These are phyloP conservation scores for Neonothopanus nambi DNA, from an alignment of 1,284 basidiomycete species.

Conservation along the genomic window DNA sequence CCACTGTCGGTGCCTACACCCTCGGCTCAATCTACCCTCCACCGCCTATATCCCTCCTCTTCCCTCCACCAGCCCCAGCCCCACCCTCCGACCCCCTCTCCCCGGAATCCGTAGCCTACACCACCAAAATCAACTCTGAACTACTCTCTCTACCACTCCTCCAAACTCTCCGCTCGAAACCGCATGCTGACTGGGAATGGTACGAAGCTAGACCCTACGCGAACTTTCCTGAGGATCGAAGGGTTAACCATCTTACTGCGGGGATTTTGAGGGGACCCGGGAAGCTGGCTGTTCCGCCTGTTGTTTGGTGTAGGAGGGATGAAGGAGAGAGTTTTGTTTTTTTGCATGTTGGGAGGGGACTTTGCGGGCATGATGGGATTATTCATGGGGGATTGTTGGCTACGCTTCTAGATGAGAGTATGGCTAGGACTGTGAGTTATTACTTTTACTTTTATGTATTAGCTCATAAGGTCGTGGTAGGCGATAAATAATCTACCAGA, in stretches of 20 bases:
- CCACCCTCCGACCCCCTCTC: conserved; percentile 60
- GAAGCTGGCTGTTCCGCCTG: conserved; percentile 75
- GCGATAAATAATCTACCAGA: conserved; percentile 84
- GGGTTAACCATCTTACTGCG: conserved; percentile 80
- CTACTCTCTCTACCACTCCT: conserved; percentile 71
- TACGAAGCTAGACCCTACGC: conserved; percentile 80
- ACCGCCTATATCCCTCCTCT: conserved; percentile 49
- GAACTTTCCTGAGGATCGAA: conserved; percentile 64
- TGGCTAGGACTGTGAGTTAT: conserved; percentile 85
- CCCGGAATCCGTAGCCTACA: conserved; percentile 61
- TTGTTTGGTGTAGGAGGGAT: conserved; percentile 76
- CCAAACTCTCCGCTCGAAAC: conserved; percentile 42
- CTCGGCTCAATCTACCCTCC: conserved; percentile 43
- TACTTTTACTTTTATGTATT: no score
- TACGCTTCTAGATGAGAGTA: conserved; percentile 85
- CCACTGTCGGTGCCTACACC: conserved; percentile 34
- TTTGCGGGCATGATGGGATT: conserved; percentile 94
- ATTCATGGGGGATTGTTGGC: conserved; percentile 92
- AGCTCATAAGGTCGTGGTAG: no score
- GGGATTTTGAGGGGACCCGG: conserved; percentile 86
- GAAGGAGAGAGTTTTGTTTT: conserved; percentile 72
- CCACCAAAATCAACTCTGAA: conserved; percentile 62
- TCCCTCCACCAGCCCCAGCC: conserved; percentile 72
- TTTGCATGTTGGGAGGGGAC: conserved; percentile 79
- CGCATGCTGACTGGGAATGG: conserved; percentile 56